Evolutionary conservation across 1,284 basidiomycete species (phyloP).

Genomic region (Heterobasidion occidentale): DNA sequence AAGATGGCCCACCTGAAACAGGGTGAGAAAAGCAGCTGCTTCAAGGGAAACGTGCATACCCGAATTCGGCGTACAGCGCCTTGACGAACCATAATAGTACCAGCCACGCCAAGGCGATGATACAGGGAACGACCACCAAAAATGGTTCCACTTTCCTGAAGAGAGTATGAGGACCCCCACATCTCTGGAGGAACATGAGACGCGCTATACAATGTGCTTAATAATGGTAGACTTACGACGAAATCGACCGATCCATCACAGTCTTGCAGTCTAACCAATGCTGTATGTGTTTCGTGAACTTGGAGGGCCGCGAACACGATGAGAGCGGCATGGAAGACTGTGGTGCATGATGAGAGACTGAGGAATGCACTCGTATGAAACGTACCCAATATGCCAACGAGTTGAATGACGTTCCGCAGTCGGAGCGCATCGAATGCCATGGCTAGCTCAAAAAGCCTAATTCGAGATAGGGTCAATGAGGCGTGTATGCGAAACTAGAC

Average conservation of each 20-base stretch:
- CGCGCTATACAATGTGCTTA: background rate
- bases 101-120: conserved; percentile 30
- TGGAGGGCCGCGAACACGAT: conserved; percentile 69
- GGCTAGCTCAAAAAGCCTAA: conserved; percentile 61
- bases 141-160: conserved; percentile 38
- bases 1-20: conserved; percentile 70
- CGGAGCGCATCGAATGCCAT: conserved; percentile 73
- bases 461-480: too few relatives aligned
- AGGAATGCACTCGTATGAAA: conserved; percentile 3
- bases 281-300: conserved; percentile 59
- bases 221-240: conserved; percentile 11
- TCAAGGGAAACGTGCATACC: conserved; percentile 20
- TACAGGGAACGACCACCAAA: conserved; percentile 31
- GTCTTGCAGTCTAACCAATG: conserved; percentile 34
- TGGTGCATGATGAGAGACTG: background rate
- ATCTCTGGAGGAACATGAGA: conserved; percentile 16
- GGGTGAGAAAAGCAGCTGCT: background rate
- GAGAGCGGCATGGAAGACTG: conserved; percentile 69
- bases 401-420: conserved; percentile 68
- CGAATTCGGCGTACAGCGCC: conserved; percentile 37
- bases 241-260: conserved; percentile 11
- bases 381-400: conserved; percentile 64
- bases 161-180: conserved; percentile 25
- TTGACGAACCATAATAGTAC: conserved; percentile 29
- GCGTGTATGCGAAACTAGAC: background rate